These are phyloP conservation scores for Phytopythium vexans DNA, from an alignment of 352 stramenopile genomes.

Conservation along the genomic window DNA sequence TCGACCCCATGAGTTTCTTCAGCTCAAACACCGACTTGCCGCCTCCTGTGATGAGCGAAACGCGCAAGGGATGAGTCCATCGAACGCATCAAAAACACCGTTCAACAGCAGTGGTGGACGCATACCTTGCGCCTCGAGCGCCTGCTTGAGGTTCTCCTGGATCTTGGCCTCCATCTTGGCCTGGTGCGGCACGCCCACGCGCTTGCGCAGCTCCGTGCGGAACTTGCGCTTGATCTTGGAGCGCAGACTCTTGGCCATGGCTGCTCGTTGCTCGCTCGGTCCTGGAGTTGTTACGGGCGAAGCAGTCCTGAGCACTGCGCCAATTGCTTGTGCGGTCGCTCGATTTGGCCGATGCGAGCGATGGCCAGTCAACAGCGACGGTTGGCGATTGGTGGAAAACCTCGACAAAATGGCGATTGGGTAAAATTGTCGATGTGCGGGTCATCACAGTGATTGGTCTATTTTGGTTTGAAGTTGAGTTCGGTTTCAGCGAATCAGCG, in stretches of 20 bases:
- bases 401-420: too few species aligned
- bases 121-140: slow-evolving; percentile 62
- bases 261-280: slow-evolving; percentile 12
- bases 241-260: slow-evolving; percentile 86
- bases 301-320: not conserved
- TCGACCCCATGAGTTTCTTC: slow-evolving; percentile 72
- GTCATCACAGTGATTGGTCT: too few species aligned
- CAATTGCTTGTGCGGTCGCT: too few species aligned
- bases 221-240: slow-evolving; percentile 91
- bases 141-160: slow-evolving; percentile 84
- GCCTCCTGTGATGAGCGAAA: slow-evolving; percentile 16
- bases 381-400: too few species aligned
- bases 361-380: too few species aligned
- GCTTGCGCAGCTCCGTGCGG: slow-evolving; percentile 81
- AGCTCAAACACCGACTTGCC: slow-evolving; percentile 58
- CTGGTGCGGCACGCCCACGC: slow-evolving; percentile 75
- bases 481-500: slow-evolving; percentile 1
- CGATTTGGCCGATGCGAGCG: too few species aligned
- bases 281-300: not conserved
- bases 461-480: not conserved
- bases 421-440: too few species aligned
- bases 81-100: not conserved
- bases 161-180: slow-evolving; percentile 71
- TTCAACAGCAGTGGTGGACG: not conserved
- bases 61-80: not conserved